These are phyloP conservation scores for Pichia sp. DNA, from an alignment of 1,139 yeast species.

Conservation along the genomic window DNA sequence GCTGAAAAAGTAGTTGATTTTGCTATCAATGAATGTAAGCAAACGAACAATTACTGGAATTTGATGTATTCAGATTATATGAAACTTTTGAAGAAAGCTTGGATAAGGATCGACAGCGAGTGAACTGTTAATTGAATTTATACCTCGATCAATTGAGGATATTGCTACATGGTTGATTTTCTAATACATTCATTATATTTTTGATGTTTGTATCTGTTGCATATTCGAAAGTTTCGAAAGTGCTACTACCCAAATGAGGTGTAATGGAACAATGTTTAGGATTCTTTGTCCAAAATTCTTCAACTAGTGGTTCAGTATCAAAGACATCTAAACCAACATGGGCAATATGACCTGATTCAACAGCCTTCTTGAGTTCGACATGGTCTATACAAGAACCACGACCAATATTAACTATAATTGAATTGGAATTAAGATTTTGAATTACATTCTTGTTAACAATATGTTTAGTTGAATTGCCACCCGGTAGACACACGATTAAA, in stretches of 20 bases:
- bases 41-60: constrained; percentile 24
- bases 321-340: constrained; percentile 80
- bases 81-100: constrained; percentile 3
- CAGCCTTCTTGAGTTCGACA: constrained; percentile 58
- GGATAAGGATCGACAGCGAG: neutral
- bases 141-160: neutral
- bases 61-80: constrained; percentile 20
- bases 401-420: constrained; percentile 70
- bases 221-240: constrained; percentile 41
- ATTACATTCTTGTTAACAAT: constrained; percentile 47
- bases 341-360: constrained; percentile 57
- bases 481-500: constrained; percentile 63
- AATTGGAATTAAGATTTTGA: constrained; percentile 40
- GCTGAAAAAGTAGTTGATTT: constrained; percentile 4
- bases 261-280: constrained; percentile 44
- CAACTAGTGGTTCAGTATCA: constrained; percentile 57
- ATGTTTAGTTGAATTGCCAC: constrained; percentile 49
- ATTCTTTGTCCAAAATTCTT: constrained; percentile 25
- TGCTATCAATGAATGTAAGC: constrained; percentile 7
- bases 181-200: constrained; percentile 33
- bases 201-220: constrained; percentile 42
- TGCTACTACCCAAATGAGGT: constrained; percentile 75
- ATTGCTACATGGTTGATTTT: neutral
- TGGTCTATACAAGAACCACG: constrained; percentile 74
- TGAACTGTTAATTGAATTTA: no score